A percentile compares a stretch with the other conserved stretches of the same genome.
phyloP scores from a whole-genome alignment of 2,329 filamentous ascomycete genomes.

The Cytospora schulzeri region DNA sequence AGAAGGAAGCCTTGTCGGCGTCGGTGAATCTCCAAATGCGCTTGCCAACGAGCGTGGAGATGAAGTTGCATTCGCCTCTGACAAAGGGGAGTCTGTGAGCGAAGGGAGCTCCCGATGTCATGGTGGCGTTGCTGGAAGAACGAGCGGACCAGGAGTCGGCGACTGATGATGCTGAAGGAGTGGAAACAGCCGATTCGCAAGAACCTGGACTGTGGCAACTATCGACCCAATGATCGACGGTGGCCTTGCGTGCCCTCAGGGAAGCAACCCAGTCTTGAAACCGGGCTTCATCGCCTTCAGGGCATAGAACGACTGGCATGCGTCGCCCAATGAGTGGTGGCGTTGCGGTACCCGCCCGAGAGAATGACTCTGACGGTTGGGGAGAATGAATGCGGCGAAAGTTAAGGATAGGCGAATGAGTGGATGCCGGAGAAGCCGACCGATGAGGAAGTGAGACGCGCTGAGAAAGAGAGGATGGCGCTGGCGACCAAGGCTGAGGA shows the following conservation, averaged over 20 bases:
- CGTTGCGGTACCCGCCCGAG: neutral
- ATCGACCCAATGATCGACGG: neutral
- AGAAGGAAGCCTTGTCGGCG: slow-evolving; percentile 2
- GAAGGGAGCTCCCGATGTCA: slow-evolving; percentile 8
- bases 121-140: slow-evolving; percentile 13
- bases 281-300: neutral
- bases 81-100: slow-evolving; percentile 2
- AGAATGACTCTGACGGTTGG: neutral
- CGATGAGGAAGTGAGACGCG: neutral
- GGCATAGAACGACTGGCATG: slow-evolving; percentile 1
- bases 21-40: slow-evolving; percentile 1
- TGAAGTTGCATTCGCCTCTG: neutral
- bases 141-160: slow-evolving; percentile 12
- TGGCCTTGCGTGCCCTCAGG: neutral
- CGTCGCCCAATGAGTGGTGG: neutral
- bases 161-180: slow-evolving; percentile 15
- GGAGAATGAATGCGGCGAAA: neutral
- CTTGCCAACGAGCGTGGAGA: slow-evolving; percentile 17
- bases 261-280: neutral
- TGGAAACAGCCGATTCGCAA: slow-evolving; percentile 8
- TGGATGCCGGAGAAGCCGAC: neutral
- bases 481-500: neutral
- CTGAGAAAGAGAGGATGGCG: neutral
- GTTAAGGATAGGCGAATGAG: neutral
- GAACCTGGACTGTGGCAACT: slow-evolving; percentile 1